These are phyloP conservation scores for Rhodotorula babjevae DNA, from an alignment of 768 basidiomycete genomes.

Conservation along the genomic window DNA sequence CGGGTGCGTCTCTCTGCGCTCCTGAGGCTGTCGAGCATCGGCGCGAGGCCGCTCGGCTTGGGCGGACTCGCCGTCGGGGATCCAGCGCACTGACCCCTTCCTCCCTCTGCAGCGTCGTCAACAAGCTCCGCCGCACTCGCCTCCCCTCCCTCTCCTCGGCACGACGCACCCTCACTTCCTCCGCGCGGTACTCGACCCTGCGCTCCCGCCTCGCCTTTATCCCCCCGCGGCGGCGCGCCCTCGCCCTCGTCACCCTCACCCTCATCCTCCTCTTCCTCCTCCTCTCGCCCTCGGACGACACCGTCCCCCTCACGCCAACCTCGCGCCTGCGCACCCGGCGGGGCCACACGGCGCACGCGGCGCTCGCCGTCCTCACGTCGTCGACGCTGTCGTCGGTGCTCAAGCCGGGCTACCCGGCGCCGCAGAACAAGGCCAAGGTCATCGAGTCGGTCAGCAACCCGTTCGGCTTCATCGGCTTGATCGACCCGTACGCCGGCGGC, in stretches of 20 bases:
- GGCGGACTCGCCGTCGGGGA: too few species aligned
- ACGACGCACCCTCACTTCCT: constrained; percentile 1
- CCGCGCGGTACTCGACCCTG: background rate
- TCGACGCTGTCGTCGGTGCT: background rate
- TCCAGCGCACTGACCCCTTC: too few species aligned
- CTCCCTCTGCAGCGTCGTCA: background rate
- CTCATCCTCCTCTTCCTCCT: constrained; percentile 16
- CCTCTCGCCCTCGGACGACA: constrained; percentile 1
- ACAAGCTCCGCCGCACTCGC: background rate
- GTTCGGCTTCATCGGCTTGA: constrained; percentile 20
- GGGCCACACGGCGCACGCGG: background rate
- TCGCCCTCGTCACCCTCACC: background rate
- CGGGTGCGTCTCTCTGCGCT: background rate
- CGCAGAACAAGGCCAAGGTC: constrained; percentile 17
- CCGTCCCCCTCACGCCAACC: background rate
- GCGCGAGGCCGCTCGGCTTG: too few species aligned
- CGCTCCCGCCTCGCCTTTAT: background rate
- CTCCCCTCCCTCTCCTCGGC: constrained; percentile 7
- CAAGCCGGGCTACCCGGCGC: background rate
- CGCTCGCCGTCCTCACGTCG: background rate
- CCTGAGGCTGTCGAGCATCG: too few species aligned
- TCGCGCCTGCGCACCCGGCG: background rate
- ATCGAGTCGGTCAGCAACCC: constrained; percentile 20
- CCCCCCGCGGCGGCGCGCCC: constrained; percentile 4
- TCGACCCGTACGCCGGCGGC: constrained; percentile 20